Conservation (phyloP, 495 filamentous ascomycete genomes). For the Emericellopsis terricola region DNA sequence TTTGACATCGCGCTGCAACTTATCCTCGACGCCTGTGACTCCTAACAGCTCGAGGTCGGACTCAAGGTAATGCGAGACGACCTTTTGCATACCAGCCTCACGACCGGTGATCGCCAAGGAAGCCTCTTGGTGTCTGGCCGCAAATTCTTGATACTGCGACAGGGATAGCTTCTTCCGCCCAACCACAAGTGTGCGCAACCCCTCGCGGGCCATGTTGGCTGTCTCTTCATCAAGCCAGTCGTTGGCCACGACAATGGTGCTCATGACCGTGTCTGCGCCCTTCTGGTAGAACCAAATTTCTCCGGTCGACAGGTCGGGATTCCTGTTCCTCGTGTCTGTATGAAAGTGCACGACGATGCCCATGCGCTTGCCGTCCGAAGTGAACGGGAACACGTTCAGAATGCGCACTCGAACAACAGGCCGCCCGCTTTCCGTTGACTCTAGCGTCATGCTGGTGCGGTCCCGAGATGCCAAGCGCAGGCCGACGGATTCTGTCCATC, state of each 20-base stretch:
- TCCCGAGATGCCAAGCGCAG: slow-evolving; percentile 74
- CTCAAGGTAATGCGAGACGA: slow-evolving; percentile 70
- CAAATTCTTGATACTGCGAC: slow-evolving; percentile 66
- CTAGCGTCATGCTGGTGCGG: slow-evolving; percentile 62
- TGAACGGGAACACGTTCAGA: slow-evolving; percentile 92
- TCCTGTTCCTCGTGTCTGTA: slow-evolving; percentile 25
- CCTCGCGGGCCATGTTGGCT: slow-evolving; percentile 95
- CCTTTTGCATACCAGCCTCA: slow-evolving; percentile 61
- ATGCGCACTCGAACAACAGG: slow-evolving; percentile 75
- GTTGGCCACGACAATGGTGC: slow-evolving; percentile 77
- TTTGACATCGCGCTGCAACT: slow-evolving; percentile 87
- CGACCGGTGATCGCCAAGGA: slow-evolving; percentile 61
- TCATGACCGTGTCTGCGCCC: slow-evolving; percentile 96
- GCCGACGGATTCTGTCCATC: slow-evolving; percentile 87
- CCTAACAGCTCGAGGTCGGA: slow-evolving; percentile 78
- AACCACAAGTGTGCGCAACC: slow-evolving; percentile 83
- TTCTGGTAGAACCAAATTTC: slow-evolving; percentile 99
- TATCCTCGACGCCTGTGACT: slow-evolving; percentile 95
- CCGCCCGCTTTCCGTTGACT: slow-evolving; percentile 58
- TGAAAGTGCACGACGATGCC: slow-evolving; percentile 84
- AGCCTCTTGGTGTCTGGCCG: slow-evolving; percentile 55
- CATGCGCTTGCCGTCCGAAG: slow-evolving; percentile 94
- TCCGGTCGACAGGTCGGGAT: slow-evolving; percentile 24
- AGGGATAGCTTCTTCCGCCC: slow-evolving; percentile 64
- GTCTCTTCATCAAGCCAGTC: slow-evolving; percentile 99